Evolutionary conservation across 768 basidiomycete genomes (phyloP), one percentile per base, ranked within the genome.

Genomic region (Kwoniella dendrophila): DNA sequence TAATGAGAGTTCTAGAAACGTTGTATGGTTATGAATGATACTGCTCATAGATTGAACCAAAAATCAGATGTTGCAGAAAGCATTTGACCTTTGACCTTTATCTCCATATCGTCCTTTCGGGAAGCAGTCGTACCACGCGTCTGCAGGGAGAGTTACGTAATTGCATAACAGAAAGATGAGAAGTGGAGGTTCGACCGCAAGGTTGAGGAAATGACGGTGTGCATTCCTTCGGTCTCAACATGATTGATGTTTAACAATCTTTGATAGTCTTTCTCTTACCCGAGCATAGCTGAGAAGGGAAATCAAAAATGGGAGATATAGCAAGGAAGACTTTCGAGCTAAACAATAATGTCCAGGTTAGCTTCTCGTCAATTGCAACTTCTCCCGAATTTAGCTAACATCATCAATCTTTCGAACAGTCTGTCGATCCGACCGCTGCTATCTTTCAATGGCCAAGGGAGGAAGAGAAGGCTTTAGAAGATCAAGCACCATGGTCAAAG

Each of bases 401-500:
- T 18, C 51, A 22, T 10, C 16, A 24, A 40, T 40, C 2, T 48
- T 26, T 14, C 32, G 26, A 38, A 12, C 49, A 76, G 72, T 62
- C 66, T 4, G 52, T 78, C 38, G 74, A 77, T 56, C 72, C 74
- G 1, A 59, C 65, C 12, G 78, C 75, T 49, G 71, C 71, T 12
- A 68, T 81, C 40, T 81, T 78, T 59, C 64, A 70, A 11, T 80
- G 81, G 65, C 69, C 81, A 45, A 68, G 68, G 34, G 74, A 72
- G 18, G 78, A 78, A 29, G 81, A 81, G 68, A 69, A 66, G 41
- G 69, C 52, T 1, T 51, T 80, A 24, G 90, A 94, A 53, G 80
- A 83, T 36, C 87, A 88, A 67, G 81, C 84, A 26, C 92, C 90
- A 29, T 99, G 95, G 95, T 83, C 83, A 59, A 85, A 86, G 72